Evolutionary conservation across 2,329 filamentous ascomycete species (phyloP).

Genomic region (Xylariales sp.): DNA sequence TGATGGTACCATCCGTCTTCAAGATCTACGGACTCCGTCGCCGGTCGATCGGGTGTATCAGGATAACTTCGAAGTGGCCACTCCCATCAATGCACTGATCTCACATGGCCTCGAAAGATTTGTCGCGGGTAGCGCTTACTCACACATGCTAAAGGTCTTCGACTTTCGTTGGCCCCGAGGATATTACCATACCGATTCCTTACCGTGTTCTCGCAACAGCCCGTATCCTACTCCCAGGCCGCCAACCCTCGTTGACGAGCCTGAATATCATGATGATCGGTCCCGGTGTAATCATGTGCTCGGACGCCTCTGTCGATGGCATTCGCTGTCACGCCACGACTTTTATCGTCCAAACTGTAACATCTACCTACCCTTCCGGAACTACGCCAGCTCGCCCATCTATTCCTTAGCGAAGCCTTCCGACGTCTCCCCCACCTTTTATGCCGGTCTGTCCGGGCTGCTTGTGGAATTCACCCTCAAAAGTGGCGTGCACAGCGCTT

Average conservation of each 20-base stretch:
- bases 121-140: constrained; percentile 59
- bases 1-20: constrained; percentile 63
- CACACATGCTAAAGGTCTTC: constrained; percentile 61
- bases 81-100: constrained; percentile 60
- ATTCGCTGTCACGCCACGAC: constrained; percentile 56
- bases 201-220: constrained; percentile 56
- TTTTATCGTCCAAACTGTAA: constrained; percentile 63
- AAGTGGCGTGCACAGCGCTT: constrained; percentile 29
- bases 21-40: constrained; percentile 63
- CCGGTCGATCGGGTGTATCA: constrained; percentile 62
- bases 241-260: constrained; percentile 41
- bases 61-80: constrained; percentile 63
- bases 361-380: constrained; percentile 55
- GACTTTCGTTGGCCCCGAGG: constrained; percentile 63
- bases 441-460: constrained; percentile 61
- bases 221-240: constrained; percentile 53
- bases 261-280: constrained; percentile 33
- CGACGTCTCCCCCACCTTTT: constrained; percentile 60
- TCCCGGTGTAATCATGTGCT: constrained; percentile 51
- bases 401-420: constrained; percentile 62
- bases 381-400: constrained; percentile 48
- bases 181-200: constrained; percentile 61
- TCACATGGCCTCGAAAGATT: constrained; percentile 64
- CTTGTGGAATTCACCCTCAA: constrained; percentile 58
- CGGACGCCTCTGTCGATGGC: constrained; percentile 59